Percentiles rank a stretch among this genome's conserved stretches.
phyloP scores from a whole-genome alignment of 805 yeast genomes.

The Metschnikowia continentalis region DNA sequence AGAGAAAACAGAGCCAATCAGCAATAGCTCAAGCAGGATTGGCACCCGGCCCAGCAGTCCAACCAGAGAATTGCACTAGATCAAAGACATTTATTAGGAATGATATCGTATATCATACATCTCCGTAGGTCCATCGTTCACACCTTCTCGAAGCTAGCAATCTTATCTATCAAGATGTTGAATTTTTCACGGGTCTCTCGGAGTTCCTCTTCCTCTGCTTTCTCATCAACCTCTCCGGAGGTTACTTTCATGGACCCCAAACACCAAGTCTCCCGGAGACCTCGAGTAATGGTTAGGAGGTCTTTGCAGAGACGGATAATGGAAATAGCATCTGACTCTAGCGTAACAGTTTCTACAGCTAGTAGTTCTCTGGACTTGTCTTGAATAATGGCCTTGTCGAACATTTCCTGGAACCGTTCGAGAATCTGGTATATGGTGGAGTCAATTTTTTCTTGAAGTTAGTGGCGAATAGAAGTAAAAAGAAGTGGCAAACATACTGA shows the following conservation, averaged over 20 bases:
- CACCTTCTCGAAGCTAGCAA: slow-evolving; percentile 11
- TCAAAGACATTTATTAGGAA: not conserved
- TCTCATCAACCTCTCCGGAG: slow-evolving; percentile 12
- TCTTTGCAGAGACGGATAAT: slow-evolving; percentile 53
- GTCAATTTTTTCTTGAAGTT: slow-evolving; percentile 44
- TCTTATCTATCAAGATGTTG: slow-evolving; percentile 15
- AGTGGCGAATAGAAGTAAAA: slow-evolving; percentile 11
- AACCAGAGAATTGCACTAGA: slow-evolving; percentile 1
- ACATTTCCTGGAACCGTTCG: slow-evolving; percentile 49
- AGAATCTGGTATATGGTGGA: slow-evolving; percentile 48
- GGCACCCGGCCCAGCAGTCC: slow-evolving; percentile 17
- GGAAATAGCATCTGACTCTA: slow-evolving; percentile 49
- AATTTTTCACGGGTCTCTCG: slow-evolving; percentile 29
- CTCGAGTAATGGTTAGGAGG: slow-evolving; percentile 44
- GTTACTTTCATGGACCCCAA: slow-evolving; percentile 47
- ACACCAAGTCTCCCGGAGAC: slow-evolving; percentile 54
- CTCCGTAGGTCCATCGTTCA: not conserved
- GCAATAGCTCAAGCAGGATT: slow-evolving; percentile 12
- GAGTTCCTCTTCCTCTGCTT: slow-evolving; percentile 20
- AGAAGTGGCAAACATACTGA: slow-evolving; percentile 26
- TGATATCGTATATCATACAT: not conserved
- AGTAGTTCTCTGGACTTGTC: slow-evolving; percentile 39
- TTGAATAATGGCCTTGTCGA: slow-evolving; percentile 43
- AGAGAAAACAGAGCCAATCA: slow-evolving; percentile 22
- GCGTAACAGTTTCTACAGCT: slow-evolving; percentile 53